Conservation (phyloP, 495 filamentous ascomycete species). For the Penicillium flavigenum region DNA sequence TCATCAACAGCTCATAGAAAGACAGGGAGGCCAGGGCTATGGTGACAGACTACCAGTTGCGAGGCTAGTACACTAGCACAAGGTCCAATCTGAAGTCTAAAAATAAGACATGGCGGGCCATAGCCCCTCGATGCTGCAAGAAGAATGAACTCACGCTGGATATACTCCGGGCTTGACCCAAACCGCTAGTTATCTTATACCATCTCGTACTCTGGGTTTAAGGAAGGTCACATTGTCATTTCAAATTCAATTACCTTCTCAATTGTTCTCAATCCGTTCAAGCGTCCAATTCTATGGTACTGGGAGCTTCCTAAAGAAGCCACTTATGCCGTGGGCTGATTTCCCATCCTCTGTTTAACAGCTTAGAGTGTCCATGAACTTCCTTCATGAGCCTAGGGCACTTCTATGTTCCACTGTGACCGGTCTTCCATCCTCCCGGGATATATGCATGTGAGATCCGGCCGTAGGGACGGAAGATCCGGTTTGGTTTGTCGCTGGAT, state of each 20-base stretch:
- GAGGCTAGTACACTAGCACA: neutral
- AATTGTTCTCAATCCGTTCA: neutral
- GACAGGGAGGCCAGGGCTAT: neutral
- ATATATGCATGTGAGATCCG: constrained; percentile 15
- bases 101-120: constrained; percentile 6
- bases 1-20: neutral
- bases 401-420: constrained; percentile 5
- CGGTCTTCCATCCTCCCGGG: neutral
- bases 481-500: constrained; percentile 10
- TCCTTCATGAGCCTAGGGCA: neutral
- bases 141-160: neutral
- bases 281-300: neutral
- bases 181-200: neutral
- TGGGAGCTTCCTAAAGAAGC: neutral
- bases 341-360: neutral
- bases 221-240: neutral
- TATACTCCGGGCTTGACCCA: constrained; percentile 8
- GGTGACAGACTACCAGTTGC: neutral
- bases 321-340: neutral
- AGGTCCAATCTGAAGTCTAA: constrained; percentile 8
- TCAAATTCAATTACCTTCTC: neutral
- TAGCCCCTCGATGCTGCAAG: neutral
- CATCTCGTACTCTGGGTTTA: neutral
- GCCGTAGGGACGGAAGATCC: constrained; percentile 9
- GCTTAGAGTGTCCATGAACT: neutral